Conservation (phyloP, 257 asterid genomes). For the Solanum rostratum region DNA sequence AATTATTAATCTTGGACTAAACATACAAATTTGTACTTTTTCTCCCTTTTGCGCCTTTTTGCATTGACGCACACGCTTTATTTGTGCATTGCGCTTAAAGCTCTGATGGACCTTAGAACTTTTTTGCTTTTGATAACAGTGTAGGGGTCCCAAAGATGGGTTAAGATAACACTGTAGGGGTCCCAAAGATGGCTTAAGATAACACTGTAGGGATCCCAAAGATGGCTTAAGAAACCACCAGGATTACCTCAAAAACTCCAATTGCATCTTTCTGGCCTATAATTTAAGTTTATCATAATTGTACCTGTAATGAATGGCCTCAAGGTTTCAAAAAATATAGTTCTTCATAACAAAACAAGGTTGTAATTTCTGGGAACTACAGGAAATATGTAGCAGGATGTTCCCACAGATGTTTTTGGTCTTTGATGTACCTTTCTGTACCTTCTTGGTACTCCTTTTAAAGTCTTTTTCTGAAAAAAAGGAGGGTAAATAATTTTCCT, state of each 20-base stretch:
- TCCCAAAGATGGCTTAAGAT: no score
- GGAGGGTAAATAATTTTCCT: neutral
- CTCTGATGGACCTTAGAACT: no score
- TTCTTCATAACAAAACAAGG: neutral
- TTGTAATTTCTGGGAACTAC: neutral
- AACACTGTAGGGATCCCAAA: neutral
- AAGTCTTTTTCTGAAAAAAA: neutral
- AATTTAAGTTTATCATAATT: neutral
- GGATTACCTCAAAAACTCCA: neutral
- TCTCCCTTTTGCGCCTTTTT: no score
- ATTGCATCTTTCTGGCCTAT: neutral
- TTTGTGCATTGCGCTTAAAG: no score
- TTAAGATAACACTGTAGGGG: no score
- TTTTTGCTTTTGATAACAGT: no score
- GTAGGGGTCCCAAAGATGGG: no score
- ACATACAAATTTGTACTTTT: no score
- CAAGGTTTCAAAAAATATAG: neutral
- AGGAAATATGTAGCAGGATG: neutral
- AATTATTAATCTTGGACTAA: no score
- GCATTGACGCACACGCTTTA: no score
- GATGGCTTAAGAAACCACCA: neutral
- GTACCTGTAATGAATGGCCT: neutral
- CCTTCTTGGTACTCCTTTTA: neutral
- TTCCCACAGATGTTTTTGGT: neutral
- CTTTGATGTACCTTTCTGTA: neutral